Conservation (phyloP, 2,329 filamentous ascomycete genomes). For the Diaporthe caulivora region DNA sequence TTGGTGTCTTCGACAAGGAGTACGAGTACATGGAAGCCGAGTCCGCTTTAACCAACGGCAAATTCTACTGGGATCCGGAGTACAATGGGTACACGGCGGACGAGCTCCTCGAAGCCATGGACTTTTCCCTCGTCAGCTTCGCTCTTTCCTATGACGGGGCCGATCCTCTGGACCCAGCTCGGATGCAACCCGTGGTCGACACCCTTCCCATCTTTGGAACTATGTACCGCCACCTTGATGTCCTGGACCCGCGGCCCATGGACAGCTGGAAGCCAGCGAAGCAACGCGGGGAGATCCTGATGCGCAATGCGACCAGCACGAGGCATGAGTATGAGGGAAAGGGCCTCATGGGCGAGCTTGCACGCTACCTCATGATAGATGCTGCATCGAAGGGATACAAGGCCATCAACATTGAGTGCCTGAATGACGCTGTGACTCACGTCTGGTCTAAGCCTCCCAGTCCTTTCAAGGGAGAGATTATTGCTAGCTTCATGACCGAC, state of each 20-base stretch:
- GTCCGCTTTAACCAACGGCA: conserved; percentile 43
- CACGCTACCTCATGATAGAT: conserved; percentile 44
- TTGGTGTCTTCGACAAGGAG: conserved; percentile 45
- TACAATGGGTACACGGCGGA: conserved; percentile 32
- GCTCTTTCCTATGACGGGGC: conserved; percentile 47
- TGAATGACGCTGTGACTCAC: conserved; percentile 43
- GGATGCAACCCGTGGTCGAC: conserved; percentile 26
- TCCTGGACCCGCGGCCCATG: conserved; percentile 44
- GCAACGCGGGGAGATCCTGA: conserved; percentile 44
- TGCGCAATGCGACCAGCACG: conserved; percentile 46
- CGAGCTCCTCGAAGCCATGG: conserved; percentile 48
- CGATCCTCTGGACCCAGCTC: conserved; percentile 37
- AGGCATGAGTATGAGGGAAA: conserved; percentile 45
- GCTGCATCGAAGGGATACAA: conserved; percentile 43
- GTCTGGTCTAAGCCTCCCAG: conserved; percentile 46
- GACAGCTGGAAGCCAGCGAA: conserved; percentile 41
- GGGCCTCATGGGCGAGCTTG: conserved; percentile 44
- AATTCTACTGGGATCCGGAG: conserved; percentile 46
- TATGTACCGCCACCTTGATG: conserved; percentile 39
- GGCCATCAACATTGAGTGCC: conserved; percentile 45
- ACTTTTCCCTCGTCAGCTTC: conserved; percentile 49
- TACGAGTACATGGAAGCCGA: conserved; percentile 42
- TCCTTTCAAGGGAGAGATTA: conserved; percentile 42
- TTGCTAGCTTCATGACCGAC: conserved; percentile 6
- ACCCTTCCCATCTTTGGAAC: conserved; percentile 8